Conservation (phyloP, 805 yeast genomes). For the Saturnispora sanitii region DNA sequence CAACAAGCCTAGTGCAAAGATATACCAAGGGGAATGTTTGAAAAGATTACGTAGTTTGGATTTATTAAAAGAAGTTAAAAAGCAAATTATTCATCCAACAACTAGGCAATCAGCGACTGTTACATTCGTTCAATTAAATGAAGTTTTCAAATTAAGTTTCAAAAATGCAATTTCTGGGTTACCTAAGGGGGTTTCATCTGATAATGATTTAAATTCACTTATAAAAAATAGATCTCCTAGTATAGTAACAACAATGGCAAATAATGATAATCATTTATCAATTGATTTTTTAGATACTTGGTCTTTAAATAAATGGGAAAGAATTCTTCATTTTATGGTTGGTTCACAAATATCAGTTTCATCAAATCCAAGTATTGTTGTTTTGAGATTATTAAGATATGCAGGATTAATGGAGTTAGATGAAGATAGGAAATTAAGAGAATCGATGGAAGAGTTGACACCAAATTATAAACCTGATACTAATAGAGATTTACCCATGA, state of each 20-base stretch:
- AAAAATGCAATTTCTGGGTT: slow-evolving; percentile 74
- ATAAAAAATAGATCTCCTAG: slow-evolving; percentile 2
- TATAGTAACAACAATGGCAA: neutral
- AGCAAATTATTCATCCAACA: slow-evolving; percentile 26
- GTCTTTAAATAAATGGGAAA: slow-evolving; percentile 88
- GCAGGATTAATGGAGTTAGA: slow-evolving; percentile 81
- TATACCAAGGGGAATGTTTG: slow-evolving; percentile 64
- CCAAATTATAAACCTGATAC: slow-evolving; percentile 14
- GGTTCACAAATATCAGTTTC: slow-evolving; percentile 66
- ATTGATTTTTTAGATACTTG: slow-evolving; percentile 64
- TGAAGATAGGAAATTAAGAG: slow-evolving; percentile 23
- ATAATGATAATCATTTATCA: slow-evolving; percentile 39
- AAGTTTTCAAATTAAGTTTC: slow-evolving; percentile 65
- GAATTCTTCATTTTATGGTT: slow-evolving; percentile 93
- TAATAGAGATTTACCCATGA: slow-evolving; percentile 13
- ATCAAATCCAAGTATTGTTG: slow-evolving; percentile 62
- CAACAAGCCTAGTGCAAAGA: slow-evolving; percentile 30
- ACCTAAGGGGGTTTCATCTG: slow-evolving; percentile 8
- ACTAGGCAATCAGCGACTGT: slow-evolving; percentile 26
- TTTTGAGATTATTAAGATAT: slow-evolving; percentile 61
- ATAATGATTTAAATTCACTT: slow-evolving; percentile 1
- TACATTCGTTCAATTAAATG: slow-evolving; percentile 43
- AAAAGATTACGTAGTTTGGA: slow-evolving; percentile 70
- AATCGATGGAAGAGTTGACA: slow-evolving; percentile 16
- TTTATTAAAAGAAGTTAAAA: slow-evolving; percentile 49